Evolutionary conservation across 139 green algal genomes (phyloP).

Genomic region (Chlamydomonas sp.): DNA sequence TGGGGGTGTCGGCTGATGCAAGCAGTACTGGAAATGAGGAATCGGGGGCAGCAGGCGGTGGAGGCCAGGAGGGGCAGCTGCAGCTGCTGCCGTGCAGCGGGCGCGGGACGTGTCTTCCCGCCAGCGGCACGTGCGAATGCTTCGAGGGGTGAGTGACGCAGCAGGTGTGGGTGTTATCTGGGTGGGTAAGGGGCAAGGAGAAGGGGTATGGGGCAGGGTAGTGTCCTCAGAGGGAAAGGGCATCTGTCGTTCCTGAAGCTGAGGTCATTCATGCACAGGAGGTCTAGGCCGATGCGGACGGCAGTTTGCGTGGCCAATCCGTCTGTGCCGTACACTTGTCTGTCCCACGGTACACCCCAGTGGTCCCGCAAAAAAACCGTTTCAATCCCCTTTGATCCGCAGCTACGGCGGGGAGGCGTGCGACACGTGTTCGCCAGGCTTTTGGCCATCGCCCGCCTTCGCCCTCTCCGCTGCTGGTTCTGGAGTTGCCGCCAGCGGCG

Average conservation of each 20-base stretch:
- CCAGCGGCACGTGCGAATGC: conserved; percentile 43
- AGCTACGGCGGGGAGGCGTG: conserved; percentile 50
- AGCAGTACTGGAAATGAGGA: too few species aligned
- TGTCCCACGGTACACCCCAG: background rate
- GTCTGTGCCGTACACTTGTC: background rate
- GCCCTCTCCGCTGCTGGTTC: too few species aligned
- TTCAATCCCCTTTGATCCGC: background rate
- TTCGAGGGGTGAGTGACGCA: conserved; percentile 45
- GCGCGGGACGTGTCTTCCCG: conserved; percentile 43
- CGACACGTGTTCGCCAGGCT: conserved; percentile 34
- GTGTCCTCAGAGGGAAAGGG: background rate
- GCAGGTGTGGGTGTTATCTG: too few species aligned
- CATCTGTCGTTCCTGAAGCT: too few species aligned
- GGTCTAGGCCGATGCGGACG: too few species aligned
- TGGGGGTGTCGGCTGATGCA: too few species aligned
- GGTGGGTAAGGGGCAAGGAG: too few species aligned
- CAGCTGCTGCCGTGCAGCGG: conserved; percentile 40
- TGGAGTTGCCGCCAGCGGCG: background rate
- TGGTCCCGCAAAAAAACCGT: too few species aligned
- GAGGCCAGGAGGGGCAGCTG: background rate
- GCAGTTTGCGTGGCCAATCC: background rate
- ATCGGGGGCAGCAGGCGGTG: background rate
- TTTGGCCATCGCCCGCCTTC: background rate
- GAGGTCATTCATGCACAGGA: too few species aligned
- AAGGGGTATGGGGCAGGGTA: background rate